Conservation (phyloP, 768 basidiomycete genomes). For the Trametes maxima region DNA sequence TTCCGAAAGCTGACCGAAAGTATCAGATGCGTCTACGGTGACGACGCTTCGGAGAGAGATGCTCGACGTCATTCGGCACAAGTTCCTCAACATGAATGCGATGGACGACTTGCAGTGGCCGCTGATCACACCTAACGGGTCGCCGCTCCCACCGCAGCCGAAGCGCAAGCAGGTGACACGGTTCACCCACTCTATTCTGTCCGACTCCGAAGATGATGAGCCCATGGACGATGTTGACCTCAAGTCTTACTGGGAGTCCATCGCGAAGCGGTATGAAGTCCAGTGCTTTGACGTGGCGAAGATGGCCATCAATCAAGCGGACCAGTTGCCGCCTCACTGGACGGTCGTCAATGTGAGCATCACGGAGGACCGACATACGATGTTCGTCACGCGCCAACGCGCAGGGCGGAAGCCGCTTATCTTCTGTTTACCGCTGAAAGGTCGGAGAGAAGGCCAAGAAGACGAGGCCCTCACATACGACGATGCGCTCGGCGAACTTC, state of each 20-base stretch:
- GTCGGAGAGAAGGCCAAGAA: slow-evolving; percentile 72
- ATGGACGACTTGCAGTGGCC: slow-evolving; percentile 82
- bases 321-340: slow-evolving; percentile 74
- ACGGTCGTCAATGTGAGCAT: slow-evolving; percentile 81
- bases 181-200: slow-evolving; percentile 27
- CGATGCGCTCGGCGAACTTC: slow-evolving; percentile 70
- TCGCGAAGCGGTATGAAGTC: slow-evolving; percentile 57
- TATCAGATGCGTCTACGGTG: slow-evolving; percentile 69
- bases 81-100: slow-evolving; percentile 49
- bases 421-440: slow-evolving; percentile 88
- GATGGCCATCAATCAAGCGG: slow-evolving; percentile 44
- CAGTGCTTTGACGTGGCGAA: slow-evolving; percentile 44
- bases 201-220: slow-evolving; percentile 33
- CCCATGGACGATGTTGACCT: slow-evolving; percentile 36
- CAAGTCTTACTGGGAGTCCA: slow-evolving; percentile 62
- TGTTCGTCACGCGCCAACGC: slow-evolving; percentile 83
- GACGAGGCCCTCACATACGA: slow-evolving; percentile 77
- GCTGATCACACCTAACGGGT: slow-evolving; percentile 47
- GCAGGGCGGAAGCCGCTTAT: slow-evolving; percentile 65
- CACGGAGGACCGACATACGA: slow-evolving; percentile 77
- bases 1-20: neutral
- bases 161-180: slow-evolving; percentile 22
- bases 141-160: slow-evolving; percentile 36
- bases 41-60: slow-evolving; percentile 86
- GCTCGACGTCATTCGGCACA: slow-evolving; percentile 76